These are phyloP conservation scores for Solanum chmielewskii DNA, from an alignment of 257 asterid genomes.

Conservation along the genomic window DNA sequence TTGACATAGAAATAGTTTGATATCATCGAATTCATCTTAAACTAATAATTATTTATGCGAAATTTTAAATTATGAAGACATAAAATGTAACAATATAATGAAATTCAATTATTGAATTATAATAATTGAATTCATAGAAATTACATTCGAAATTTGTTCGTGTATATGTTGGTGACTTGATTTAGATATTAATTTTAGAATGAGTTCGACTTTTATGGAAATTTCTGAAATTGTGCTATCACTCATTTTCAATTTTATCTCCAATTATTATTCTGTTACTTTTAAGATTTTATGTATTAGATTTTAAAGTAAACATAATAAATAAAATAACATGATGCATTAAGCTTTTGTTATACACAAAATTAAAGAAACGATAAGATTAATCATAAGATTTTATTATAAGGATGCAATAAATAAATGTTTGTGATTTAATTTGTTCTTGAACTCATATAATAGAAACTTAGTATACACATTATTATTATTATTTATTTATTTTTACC, in stretches of 20 bases:
- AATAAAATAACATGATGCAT: neutral
- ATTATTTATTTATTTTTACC: no score
- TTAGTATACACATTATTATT: neutral
- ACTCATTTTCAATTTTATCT: neutral
- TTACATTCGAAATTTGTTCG: neutral
- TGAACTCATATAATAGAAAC: neutral
- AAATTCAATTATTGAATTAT: neutral
- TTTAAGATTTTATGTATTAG: neutral
- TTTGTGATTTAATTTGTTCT: neutral
- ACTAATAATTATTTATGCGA: no score
- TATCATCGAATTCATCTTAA: neutral
- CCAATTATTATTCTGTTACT: neutral
- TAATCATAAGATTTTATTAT: no score
- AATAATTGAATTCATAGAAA: neutral
- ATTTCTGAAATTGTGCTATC: neutral
- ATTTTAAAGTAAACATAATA: neutral
- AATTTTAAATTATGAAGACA: neutral
- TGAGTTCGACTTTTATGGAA: neutral
- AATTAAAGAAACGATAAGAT: rapidly evolving
- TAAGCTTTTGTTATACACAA: neutral
- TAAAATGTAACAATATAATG: neutral
- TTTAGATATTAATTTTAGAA: neutral
- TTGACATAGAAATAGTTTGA: neutral
- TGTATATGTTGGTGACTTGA: neutral
- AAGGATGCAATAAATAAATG: neutral